These are phyloP conservation scores for Russula ochroleuca DNA, from an alignment of 768 basidiomycete species.

Conservation along the genomic window DNA sequence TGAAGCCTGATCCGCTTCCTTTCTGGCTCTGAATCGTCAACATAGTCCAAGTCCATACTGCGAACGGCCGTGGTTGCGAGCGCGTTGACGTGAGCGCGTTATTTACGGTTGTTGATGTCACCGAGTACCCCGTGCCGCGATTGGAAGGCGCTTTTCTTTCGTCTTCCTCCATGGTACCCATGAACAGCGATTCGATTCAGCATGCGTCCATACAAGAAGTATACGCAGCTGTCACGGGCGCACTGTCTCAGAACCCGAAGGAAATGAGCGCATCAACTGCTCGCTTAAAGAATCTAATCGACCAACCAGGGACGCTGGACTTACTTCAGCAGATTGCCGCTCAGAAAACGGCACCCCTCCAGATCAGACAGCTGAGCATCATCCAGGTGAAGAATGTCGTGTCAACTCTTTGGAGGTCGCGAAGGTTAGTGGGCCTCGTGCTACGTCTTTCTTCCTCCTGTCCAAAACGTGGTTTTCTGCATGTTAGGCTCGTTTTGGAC, in stretches of 20 bases:
- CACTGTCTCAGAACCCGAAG: constrained; percentile 67
- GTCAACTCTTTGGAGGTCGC: constrained; percentile 67
- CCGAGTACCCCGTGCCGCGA: background rate
- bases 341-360: constrained; percentile 52
- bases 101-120: constrained; percentile 26
- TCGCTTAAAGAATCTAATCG: constrained; percentile 63
- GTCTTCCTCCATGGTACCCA: background rate
- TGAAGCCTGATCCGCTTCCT: constrained; percentile 41
- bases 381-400: constrained; percentile 87
- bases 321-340: constrained; percentile 70
- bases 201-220: constrained; percentile 59
- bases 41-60: constrained; percentile 30
- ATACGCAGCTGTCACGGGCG: constrained; percentile 57
- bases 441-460: background rate
- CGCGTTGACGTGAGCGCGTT: constrained; percentile 27
- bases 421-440: constrained; percentile 51
- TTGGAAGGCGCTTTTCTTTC: constrained; percentile 5
- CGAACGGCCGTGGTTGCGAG: background rate
- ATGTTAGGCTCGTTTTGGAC: constrained; percentile 57
- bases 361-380: constrained; percentile 73
- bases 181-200: constrained; percentile 31
- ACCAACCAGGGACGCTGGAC: constrained; percentile 66
- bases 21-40: constrained; percentile 73
- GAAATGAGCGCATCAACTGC: constrained; percentile 46
- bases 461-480: constrained; percentile 10